Percentiles rank a stretch among this genome's conserved stretches.
Evolutionary conservation across 805 yeast genomes (phyloP).

Genomic region (Suhomyces xylopsoci): DNA sequence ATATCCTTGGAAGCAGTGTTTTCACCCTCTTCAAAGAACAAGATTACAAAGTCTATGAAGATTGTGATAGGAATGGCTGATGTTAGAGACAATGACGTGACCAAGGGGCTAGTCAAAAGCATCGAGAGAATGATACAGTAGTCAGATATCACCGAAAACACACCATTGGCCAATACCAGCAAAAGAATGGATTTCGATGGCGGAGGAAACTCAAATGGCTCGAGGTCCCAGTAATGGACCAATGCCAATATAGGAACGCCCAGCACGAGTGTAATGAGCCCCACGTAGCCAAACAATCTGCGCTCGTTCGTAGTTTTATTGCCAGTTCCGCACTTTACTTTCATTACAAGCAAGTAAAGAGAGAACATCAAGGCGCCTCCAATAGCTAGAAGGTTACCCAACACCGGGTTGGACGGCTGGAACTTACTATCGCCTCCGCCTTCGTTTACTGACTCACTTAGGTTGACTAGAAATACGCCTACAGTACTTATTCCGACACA

Average conservation of each 20-base stretch:
- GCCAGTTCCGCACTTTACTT: constrained; percentile 43
- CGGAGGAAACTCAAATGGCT: constrained; percentile 42
- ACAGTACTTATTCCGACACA: constrained; percentile 44
- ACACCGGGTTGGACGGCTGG: constrained; percentile 34
- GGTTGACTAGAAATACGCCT: constrained; percentile 47
- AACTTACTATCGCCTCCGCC: constrained; percentile 23
- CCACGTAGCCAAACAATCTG: constrained; percentile 46
- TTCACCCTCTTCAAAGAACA: constrained; percentile 19
- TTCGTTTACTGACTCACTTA: constrained; percentile 23
- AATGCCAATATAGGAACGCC: constrained; percentile 39
- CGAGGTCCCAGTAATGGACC: constrained; percentile 38
- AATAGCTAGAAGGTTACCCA: constrained; percentile 47
- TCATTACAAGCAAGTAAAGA: constrained; percentile 41
- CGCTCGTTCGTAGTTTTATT: constrained; percentile 46
- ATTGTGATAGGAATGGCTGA: constrained; percentile 53
- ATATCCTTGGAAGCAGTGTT: constrained; percentile 20
- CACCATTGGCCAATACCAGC: constrained; percentile 39
- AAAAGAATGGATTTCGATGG: constrained; percentile 29
- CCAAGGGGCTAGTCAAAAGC: constrained; percentile 52
- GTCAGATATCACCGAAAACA: constrained; percentile 48
- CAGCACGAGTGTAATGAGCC: constrained; percentile 37
- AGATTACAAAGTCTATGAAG: constrained; percentile 43
- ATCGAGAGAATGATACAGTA: constrained; percentile 50
- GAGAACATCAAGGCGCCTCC: constrained; percentile 48
- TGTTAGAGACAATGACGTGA: constrained; percentile 50